Conservation (phyloP, 1,284 basidiomycete species). For the Trichosporon coremiiforme region DNA sequence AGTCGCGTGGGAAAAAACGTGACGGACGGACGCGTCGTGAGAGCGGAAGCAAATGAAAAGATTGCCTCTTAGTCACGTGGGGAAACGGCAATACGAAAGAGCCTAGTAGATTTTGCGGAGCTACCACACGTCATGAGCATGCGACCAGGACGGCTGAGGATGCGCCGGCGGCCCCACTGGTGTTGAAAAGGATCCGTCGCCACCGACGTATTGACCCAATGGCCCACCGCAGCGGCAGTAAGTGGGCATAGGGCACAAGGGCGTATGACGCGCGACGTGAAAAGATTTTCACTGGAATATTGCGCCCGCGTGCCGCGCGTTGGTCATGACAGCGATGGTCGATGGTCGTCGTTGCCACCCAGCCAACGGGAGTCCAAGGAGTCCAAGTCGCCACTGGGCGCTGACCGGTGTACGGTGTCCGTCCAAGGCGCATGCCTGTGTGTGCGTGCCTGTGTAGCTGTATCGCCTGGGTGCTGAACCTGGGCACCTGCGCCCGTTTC, state of each 20-base stretch:
- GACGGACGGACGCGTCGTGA: background rate
- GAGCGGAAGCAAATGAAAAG: background rate
- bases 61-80: background rate
- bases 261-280: background rate
- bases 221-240: no score
- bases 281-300: conserved; percentile 15
- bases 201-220: background rate
- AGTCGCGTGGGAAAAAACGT: background rate
- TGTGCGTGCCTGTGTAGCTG: background rate
- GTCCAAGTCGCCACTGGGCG: no score
- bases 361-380: no score
- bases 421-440: background rate
- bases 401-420: background rate
- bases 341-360: background rate
- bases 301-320: background rate
- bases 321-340: no score
- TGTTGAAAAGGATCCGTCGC: background rate
- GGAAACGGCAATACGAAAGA: conserved; percentile 2
- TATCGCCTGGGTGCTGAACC: background rate
- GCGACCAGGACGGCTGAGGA: no score
- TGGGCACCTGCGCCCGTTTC: conserved; percentile 2
- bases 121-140: no score
- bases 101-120: background rate
- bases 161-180: conserved; percentile 6
- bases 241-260: background rate